Percentiles rank a stretch among this genome's conserved stretches.
Conservation (phyloP, 228 moss, liverwort and hornwort species). For the Sphagnum magellanicum region DNA sequence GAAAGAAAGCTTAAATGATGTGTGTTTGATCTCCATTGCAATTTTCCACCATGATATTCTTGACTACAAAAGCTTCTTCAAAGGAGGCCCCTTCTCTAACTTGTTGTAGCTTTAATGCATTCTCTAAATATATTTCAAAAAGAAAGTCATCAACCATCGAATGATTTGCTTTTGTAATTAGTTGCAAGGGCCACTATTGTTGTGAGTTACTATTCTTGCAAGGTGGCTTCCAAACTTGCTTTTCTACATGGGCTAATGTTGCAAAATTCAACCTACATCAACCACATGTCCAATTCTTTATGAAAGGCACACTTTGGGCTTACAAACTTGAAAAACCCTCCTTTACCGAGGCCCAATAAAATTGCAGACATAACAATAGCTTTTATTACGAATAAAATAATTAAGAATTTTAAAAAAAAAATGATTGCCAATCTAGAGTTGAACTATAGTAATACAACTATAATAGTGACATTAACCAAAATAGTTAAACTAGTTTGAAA, state of each 20-base stretch:
- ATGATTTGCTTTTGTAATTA: constrained; percentile 67
- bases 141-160: constrained; percentile 76
- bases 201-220: constrained; percentile 12
- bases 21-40: constrained; percentile 71
- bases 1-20: constrained; percentile 51
- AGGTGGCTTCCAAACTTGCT: constrained; percentile 23
- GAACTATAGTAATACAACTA: too few species aligned
- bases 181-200: constrained; percentile 31
- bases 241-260: constrained; percentile 25
- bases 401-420: too few species aligned
- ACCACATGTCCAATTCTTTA: constrained; percentile 14
- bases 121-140: constrained; percentile 80
- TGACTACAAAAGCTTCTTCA: constrained; percentile 77
- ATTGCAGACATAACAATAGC: too few species aligned
- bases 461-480: too few species aligned
- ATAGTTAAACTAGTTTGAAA: too few species aligned
- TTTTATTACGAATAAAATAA: too few species aligned
- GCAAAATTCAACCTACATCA: constrained; percentile 10
- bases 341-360: too few species aligned
- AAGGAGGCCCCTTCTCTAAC: constrained; percentile 83
- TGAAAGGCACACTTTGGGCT: constrained; percentile 11
- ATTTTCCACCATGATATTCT: constrained; percentile 63
- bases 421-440: too few species aligned
- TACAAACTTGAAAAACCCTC: neutral
- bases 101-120: constrained; percentile 75